Evolutionary conservation across 495 filamentous ascomycete species (phyloP).

Genomic region (Trichoderma erinaceum): DNA sequence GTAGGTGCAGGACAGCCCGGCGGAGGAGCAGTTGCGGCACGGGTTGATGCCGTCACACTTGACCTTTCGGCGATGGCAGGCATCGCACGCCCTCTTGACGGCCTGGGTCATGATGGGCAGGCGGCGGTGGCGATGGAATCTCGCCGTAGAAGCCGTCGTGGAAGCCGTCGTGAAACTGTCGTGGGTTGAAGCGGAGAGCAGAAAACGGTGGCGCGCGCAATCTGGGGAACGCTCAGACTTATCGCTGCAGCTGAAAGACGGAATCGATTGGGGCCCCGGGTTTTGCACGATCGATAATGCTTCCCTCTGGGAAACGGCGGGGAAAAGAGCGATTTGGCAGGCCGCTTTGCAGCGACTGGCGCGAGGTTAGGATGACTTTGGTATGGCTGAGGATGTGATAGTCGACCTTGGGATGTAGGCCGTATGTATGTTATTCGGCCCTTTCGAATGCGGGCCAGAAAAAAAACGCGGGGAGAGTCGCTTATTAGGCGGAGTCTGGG

Average conservation of each 20-base stretch:
- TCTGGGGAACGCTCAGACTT: neutral
- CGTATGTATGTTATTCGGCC: conserved; percentile 17
- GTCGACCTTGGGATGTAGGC: conserved; percentile 7
- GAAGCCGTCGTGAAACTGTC: neutral
- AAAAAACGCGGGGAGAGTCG: conserved; percentile 13
- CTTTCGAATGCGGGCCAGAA: conserved; percentile 16
- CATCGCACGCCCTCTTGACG: conserved; percentile 69
- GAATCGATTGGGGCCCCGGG: neutral
- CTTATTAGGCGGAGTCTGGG: conserved; percentile 13
- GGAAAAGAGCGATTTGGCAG: neutral
- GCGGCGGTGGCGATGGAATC: neutral
- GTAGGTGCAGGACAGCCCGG: conserved; percentile 69
- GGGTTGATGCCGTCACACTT: conserved; percentile 67
- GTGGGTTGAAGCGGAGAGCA: neutral
- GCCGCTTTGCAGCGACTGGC: neutral
- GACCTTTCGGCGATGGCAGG: conserved; percentile 78
- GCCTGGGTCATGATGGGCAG: conserved; percentile 41
- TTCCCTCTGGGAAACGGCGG: neutral
- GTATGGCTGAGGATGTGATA: neutral
- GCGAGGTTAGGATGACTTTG: neutral
- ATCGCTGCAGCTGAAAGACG: neutral
- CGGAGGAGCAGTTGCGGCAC: conserved; percentile 64
- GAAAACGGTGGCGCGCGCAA: neutral
- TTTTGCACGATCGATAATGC: neutral
- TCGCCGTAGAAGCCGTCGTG: no score